Base-by-base conservation (phyloP, 1,284 basidiomycete genomes). In the Ganoderma resinaceum region DNA sequence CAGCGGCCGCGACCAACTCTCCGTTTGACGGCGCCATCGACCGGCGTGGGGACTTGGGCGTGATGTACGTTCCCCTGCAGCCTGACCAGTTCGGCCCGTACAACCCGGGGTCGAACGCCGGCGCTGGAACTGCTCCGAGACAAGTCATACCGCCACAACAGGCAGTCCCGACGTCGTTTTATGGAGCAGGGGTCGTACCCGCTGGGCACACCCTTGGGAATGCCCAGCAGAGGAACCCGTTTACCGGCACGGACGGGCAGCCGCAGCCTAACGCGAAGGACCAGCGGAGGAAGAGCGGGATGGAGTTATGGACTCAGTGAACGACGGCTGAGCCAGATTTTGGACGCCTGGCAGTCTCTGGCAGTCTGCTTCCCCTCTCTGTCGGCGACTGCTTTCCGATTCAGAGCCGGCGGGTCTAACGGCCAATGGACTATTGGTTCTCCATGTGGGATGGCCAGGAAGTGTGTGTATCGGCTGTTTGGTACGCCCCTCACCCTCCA, bases 261-360 rank as follows among this genome's bases (percentile, higher is more conserved):
- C 73, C 79, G 38, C 79, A 82, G 70, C 75, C 80, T 68, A 80
- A 80, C 63, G 72, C 82, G 68, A 90, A 91, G 79, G 91, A 91
- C 68, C 80, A 79, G 53, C 83, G 91, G 76, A 84, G 90, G 76
- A 81, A 87, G 72, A 91, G 89, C 74, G 89, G 87, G 68, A 89
- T 92, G 87, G 91, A 93, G 78, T 78, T 88, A 65, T 94, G 92
- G 92, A 87, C 89, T 71, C 88, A 91, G 84, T 93, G 82, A 89
- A 59, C 66, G 62, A 18, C 20, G 23, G 37, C 58, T 38, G 58
- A 60, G 58, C 58, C 33, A 37, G 55, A 1, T 60, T 40, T n/a
- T 64, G 23, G 40, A 62, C 5, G 62, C 31, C 37, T 38, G 58
- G 26, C 35, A 26, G 37, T 26, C 58, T 38, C 37, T 38, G 58